phyloP scores from a whole-genome alignment of 768 basidiomycete genomes.

The Trametes cubensis region DNA sequence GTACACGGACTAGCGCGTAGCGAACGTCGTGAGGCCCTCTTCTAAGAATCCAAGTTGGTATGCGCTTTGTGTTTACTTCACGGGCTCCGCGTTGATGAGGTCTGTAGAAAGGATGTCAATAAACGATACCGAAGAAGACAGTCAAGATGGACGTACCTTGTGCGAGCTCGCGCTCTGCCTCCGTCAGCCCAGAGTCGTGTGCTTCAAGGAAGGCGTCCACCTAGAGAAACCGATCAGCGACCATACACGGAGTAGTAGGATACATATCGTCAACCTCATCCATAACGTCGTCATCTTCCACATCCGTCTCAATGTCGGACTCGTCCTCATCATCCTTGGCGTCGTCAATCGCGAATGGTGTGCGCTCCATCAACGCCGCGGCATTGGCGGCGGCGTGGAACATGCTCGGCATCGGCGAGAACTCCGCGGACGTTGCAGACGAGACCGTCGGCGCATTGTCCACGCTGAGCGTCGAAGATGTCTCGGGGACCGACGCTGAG shows the following conservation, averaged over 20 bases:
- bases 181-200: constrained; percentile 83
- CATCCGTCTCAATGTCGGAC: constrained; percentile 51
- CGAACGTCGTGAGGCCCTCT: constrained; percentile 8
- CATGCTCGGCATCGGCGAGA: constrained; percentile 61
- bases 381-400: constrained; percentile 77
- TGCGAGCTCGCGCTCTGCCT: constrained; percentile 76
- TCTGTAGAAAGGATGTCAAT: constrained; percentile 40
- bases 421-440: constrained; percentile 31
- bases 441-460: constrained; percentile 38
- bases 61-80: constrained; percentile 36
- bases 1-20: constrained; percentile 17
- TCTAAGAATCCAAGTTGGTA: not conserved
- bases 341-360: constrained; percentile 97
- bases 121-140: not conserved
- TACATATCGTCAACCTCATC: constrained; percentile 62
- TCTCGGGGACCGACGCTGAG: constrained; percentile 26
- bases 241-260: not conserved
- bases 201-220: constrained; percentile 95
- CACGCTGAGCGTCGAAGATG: constrained; percentile 55
- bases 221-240: constrained; percentile 36
- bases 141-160: constrained; percentile 53
- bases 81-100: constrained; percentile 61
- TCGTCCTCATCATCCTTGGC: constrained; percentile 81
- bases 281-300: constrained; percentile 78
- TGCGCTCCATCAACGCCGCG: constrained; percentile 81